Base-by-base conservation (phyloP, 2,329 filamentous ascomycete species). In the Didymella segeticola region DNA sequence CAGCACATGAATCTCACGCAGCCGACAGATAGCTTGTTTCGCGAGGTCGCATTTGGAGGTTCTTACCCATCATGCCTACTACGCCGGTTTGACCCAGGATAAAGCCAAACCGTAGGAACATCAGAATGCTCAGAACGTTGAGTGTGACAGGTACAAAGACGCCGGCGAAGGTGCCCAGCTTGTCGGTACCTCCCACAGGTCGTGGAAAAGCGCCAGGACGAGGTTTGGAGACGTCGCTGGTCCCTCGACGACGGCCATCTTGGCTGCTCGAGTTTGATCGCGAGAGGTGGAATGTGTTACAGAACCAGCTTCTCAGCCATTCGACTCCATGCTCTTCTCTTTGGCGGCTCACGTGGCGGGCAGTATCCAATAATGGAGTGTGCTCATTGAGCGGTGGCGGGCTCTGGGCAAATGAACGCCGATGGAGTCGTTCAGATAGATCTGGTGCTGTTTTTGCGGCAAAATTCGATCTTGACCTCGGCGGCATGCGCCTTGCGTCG, bases 81-180 rank as follows among this genome's bases (percentile, higher is more conserved):
- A 96, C 79, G 19, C 91, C 91, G 58, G 89, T 83, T 69, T 93
- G 89, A 8, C 91, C 91, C 19, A 96, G 80, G 52, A 96, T 90
- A 64, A 91, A 87, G 19, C 91, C 91, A 72, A 96, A 96, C 19
- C 91, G 86, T 65, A 96, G 80, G 76, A 96, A 96, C 90, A 96
- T 96, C 57, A 96, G 83, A 74, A 96, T 96, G 65, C 90, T 93
- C 61, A 96, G 78, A 34, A 96, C 91, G 73, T 95, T 96, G 62
- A 96, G 80, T 57, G 88, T 93, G n/a, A 91, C 91, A 1, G 91
- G 91, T 14, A 96, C 89, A 72, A 92, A 96, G 41, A 96, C 76
- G 14, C 75, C 74, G 31, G 75, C 71, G 61, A 91, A 86, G 8
- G 86, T 87, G 30, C 89, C 89, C 52, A 96, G 80, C 76, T 95